Conservation (phyloP, 345 rosid species). For the Raphanus raphanistrum region DNA sequence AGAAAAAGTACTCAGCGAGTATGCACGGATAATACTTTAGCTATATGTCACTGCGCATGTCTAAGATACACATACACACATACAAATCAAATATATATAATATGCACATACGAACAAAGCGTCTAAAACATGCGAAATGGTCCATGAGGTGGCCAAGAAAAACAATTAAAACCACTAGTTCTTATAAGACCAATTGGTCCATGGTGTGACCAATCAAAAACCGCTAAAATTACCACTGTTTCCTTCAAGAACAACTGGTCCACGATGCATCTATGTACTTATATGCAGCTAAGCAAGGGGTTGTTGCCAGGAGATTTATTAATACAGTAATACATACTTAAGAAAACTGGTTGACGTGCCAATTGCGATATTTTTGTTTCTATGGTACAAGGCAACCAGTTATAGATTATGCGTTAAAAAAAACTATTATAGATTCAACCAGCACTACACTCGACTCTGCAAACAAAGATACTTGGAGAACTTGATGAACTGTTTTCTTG, state of each 20-base stretch:
- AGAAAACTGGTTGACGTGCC: background rate
- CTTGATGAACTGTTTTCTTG: background rate
- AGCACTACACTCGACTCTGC: background rate
- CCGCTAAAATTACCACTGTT: background rate
- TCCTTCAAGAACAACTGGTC: background rate
- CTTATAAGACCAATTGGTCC: background rate
- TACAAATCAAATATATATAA: background rate
- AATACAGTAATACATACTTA: background rate
- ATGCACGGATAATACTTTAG: background rate
- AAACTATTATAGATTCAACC: background rate
- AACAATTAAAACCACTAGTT: background rate
- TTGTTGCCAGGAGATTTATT: background rate
- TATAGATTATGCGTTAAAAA: background rate
- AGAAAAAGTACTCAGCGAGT: background rate
- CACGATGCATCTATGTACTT: background rate
- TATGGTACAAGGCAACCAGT: background rate
- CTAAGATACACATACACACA: background rate
- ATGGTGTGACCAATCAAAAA: background rate
- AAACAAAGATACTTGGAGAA: background rate
- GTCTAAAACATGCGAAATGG: background rate
- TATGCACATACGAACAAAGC: background rate
- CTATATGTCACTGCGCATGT: background rate
- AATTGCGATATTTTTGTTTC: background rate
- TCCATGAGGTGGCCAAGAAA: background rate
- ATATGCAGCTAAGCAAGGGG: background rate